Percentiles rank a stretch among this genome's conserved stretches.
Evolutionary conservation across 2,329 filamentous ascomycete species (phyloP).

Genomic region (Pyrenophora tritici-repentis): DNA sequence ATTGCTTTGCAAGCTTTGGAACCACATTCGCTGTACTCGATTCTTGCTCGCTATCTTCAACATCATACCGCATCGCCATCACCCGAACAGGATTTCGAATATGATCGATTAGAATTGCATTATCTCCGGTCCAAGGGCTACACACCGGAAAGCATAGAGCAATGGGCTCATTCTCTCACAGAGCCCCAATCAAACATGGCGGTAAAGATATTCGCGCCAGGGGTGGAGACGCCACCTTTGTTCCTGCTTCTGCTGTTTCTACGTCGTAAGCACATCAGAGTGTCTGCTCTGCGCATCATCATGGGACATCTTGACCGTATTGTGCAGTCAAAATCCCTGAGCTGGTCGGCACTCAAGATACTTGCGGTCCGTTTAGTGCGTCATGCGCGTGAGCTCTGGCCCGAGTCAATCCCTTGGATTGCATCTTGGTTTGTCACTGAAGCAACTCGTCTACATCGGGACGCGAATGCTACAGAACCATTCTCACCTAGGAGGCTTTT

Average conservation of each 20-base stretch:
- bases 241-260: slow-evolving; percentile 42
- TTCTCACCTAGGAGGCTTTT: slow-evolving; percentile 13
- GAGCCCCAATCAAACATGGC: slow-evolving; percentile 23
- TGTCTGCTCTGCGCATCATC: slow-evolving; percentile 26
- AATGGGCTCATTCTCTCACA: slow-evolving; percentile 33
- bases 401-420: slow-evolving; percentile 41
- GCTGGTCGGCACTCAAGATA: slow-evolving; percentile 32
- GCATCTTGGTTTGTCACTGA: slow-evolving; percentile 33
- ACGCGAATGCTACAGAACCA: background rate
- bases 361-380: slow-evolving; percentile 34
- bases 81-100: slow-evolving; percentile 14
- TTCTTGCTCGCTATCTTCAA: slow-evolving; percentile 36
- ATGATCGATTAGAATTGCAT: slow-evolving; percentile 24
- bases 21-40: slow-evolving; percentile 28
- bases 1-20: slow-evolving; percentile 1
- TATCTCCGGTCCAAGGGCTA: slow-evolving; percentile 28
- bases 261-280: slow-evolving; percentile 34
- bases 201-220: slow-evolving; percentile 23
- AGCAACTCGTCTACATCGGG: slow-evolving; percentile 25
- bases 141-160: slow-evolving; percentile 17
- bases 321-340: slow-evolving; percentile 17
- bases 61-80: slow-evolving; percentile 12
- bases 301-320: slow-evolving; percentile 32
- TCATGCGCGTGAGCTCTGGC: slow-evolving; percentile 39
- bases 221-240: slow-evolving; percentile 25